These are phyloP conservation scores for Teratosphaeria zuluensis DNA, from an alignment of 2,329 filamentous ascomycete species.

Conservation along the genomic window DNA sequence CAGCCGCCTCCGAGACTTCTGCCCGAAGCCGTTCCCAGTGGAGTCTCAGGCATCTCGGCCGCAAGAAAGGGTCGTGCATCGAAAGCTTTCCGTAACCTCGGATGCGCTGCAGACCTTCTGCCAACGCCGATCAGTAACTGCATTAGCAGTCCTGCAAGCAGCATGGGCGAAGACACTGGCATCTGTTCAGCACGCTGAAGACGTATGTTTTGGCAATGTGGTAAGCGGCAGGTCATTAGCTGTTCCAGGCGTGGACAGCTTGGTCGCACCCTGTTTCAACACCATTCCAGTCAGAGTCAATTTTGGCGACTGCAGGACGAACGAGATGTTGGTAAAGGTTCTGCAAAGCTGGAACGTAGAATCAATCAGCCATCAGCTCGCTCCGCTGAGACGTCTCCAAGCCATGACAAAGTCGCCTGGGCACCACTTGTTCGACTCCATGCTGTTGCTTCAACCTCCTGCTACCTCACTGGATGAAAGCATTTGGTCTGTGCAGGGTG, in stretches of 20 bases:
- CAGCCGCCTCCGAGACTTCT: conserved; percentile 44
- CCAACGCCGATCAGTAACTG: conserved; percentile 43
- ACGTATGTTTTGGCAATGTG: conserved; percentile 82
- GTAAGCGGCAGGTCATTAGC: conserved; percentile 64
- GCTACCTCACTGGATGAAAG: conserved; percentile 31
- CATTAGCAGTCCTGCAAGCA: conserved; percentile 61
- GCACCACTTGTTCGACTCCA: conserved; percentile 63
- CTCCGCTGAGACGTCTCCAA: conserved; percentile 64
- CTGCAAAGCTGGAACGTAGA: conserved; percentile 55
- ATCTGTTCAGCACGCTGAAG: conserved; percentile 44
- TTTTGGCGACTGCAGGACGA: conserved; percentile 39
- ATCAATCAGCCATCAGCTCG: conserved; percentile 61
- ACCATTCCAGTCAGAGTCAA: conserved; percentile 64
- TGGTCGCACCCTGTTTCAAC: conserved; percentile 90
- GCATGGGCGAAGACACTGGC: conserved; percentile 60
- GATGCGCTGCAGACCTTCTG: conserved; percentile 37
- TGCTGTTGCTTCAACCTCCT: conserved; percentile 68
- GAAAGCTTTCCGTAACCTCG: neutral
- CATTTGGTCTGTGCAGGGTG: conserved; percentile 40
- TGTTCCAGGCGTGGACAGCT: conserved; percentile 55
- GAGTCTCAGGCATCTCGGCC: conserved; percentile 9
- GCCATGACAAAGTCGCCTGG: conserved; percentile 29
- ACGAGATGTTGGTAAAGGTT: conserved; percentile 47
- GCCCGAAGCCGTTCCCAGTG: conserved; percentile 31
- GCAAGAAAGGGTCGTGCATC: neutral